A percentile compares a stretch with the other conserved stretches of the same genome.
These are phyloP conservation scores for Microcos paniculata DNA, from an alignment of 345 rosid genomes.

Conservation along the genomic window DNA sequence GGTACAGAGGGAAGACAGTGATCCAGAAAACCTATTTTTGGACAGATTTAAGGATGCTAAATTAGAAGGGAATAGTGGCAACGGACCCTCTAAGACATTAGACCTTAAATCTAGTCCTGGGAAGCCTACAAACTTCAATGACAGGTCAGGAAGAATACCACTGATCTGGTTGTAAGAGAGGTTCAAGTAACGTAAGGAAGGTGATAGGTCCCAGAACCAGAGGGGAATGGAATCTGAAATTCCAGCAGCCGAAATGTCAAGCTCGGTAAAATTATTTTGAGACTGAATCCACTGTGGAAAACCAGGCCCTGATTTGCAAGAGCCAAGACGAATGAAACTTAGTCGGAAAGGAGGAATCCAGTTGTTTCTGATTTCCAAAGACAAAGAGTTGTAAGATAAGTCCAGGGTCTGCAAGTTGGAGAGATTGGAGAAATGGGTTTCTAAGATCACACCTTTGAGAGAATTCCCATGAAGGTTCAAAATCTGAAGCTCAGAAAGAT, in stretches of 20 bases:
- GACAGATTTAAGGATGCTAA: slow-evolving; percentile 34
- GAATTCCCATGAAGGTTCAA: slow-evolving; percentile 20
- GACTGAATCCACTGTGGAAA: slow-evolving; percentile 35
- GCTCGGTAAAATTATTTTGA: neutral
- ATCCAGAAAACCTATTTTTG: slow-evolving; percentile 35
- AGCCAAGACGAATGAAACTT: neutral
- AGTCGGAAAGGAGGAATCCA: slow-evolving; percentile 37
- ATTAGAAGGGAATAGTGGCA: slow-evolving; percentile 14
- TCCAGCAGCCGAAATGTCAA: slow-evolving; percentile 29
- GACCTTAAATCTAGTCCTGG: slow-evolving; percentile 21
- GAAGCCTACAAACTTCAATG: neutral
- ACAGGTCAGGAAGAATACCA: slow-evolving; percentile 27
- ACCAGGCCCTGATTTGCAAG: slow-evolving; percentile 27
- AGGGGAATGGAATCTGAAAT: slow-evolving; percentile 22
- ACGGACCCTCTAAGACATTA: slow-evolving; percentile 14
- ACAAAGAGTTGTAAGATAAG: slow-evolving; percentile 17
- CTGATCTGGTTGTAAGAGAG: slow-evolving; percentile 31
- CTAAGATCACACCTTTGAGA: slow-evolving; percentile 22
- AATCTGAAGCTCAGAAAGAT: neutral
- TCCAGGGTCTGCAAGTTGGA: slow-evolving; percentile 9
- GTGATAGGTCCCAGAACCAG: slow-evolving; percentile 28
- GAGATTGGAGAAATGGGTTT: slow-evolving; percentile 29
- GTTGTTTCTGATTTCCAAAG: slow-evolving; percentile 13
- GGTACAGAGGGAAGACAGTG: slow-evolving; percentile 28
- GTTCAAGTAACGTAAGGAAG: neutral